Evolutionary conservation across 805 yeast genomes (phyloP).

Genomic region (Wickerhamiella lipophila): DNA sequence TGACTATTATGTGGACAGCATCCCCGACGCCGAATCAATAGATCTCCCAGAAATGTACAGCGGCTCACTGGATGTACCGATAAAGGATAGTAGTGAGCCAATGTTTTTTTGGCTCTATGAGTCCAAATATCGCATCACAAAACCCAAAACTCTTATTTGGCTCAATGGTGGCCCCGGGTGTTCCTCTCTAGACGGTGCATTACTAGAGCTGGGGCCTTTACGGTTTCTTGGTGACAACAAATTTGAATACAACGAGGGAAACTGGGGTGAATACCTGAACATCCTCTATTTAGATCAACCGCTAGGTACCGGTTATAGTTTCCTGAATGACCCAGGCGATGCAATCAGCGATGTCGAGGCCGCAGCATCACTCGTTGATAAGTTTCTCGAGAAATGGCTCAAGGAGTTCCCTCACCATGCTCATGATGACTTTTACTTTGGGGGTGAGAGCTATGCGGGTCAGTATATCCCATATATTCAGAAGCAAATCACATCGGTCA

Average conservation of each 20-base stretch:
- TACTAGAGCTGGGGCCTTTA: constrained; percentile 85
- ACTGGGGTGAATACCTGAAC: constrained; percentile 76
- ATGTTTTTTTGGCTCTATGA: constrained; percentile 70
- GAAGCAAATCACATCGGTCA: constrained; percentile 18
- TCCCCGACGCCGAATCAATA: constrained; percentile 22
- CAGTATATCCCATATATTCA: constrained; percentile 90
- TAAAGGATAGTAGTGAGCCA: constrained; percentile 37
- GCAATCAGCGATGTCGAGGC: constrained; percentile 32
- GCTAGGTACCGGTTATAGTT: constrained; percentile 82
- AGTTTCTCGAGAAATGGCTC: constrained; percentile 55
- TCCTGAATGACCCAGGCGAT: constrained; percentile 33
- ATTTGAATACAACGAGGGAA: constrained; percentile 49
- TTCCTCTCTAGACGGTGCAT: constrained; percentile 93
- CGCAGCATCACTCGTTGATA: constrained; percentile 49
- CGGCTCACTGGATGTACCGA: constrained; percentile 50
- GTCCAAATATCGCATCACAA: constrained; percentile 24
- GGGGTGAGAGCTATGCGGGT: constrained; percentile 96
- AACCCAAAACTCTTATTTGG: constrained; percentile 48
- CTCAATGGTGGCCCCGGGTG: constrained; percentile 98
- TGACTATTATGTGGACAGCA: constrained; percentile 22
- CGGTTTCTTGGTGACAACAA: constrained; percentile 38
- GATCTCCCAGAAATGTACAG: constrained; percentile 36
- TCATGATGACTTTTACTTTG: constrained; percentile 53
- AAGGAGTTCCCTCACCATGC: constrained; percentile 60
- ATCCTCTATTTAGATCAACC: constrained; percentile 89